Evolutionary conservation across 2,329 filamentous ascomycete species (phyloP), one percentile per base, ranked within the genome.

Genomic region (Calonectria hawksworthii): DNA sequence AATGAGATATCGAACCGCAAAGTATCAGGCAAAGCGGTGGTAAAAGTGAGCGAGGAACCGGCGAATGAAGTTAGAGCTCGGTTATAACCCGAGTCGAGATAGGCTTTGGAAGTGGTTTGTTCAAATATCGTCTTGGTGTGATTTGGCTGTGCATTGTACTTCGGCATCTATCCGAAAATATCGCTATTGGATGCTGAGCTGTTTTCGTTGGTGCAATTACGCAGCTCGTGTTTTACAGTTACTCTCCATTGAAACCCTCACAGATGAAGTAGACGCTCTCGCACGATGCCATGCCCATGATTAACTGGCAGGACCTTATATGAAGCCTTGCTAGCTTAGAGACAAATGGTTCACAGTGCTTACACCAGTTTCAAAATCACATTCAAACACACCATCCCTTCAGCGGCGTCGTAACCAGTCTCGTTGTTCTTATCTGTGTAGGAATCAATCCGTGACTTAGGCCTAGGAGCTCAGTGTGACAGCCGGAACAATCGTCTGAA

Each of bases 1-100:
- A 83, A 86, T 51, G 90, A 92, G 76, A 83, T 92, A 23, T 84
- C 85, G 4, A 80, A 83, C 10, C 85, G 89, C 47, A 90, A 86
- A 77, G 85, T 90, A 13, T 90, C 87, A 84, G 91, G 90, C 3
- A 91, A 92, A 78, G 89, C 90, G 8, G 86, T 92, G 0, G 82
- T 92, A n/a, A 85, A 83, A 89, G 23, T 77, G 18, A 32, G 51
- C 1, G 32, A 30, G 10, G 51, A 16, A 6, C 18, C 30, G 41
- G 26, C 9, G 21, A n/a, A 26, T 21, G 10, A 21, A 14, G 26
- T n/a, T 9, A 65, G 38, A 30, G 41, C 73, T 30, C 75, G 61
- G 41, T 52, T 77, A n/a, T 76, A 67, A 65, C 68, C n/a, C 16
- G 23, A 18, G 16, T 11, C n/a, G 9, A 32, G n/a, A 16, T 38